Evolutionary conservation across 1,139 yeast species (phyloP), one percentile per base, ranked within the genome.

Genomic region (Arxiozyma heterogenica): DNA sequence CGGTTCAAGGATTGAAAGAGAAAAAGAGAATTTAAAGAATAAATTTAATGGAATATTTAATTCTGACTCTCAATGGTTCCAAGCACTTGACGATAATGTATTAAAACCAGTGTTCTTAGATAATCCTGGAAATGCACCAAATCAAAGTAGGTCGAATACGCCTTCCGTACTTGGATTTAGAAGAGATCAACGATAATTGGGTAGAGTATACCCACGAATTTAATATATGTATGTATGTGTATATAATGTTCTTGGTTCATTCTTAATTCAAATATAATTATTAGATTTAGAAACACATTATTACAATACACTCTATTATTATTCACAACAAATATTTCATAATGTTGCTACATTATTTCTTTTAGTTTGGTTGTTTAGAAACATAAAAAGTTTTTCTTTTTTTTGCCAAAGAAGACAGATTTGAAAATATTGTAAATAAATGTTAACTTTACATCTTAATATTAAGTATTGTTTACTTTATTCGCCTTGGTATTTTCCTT

Each of bases 41-140:
- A 50, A 52, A 23, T 27, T 21, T 11, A 49, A 34, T 39, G 49
- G 73, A 42, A 64, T 78, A 22, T 66, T 79, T 44, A 78, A 80
- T 58, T 82, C 87, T 7, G 94, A 86, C 62, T 86, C 94, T 15
- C 83, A 82, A 64, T 93, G 99, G 97, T 93, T 93, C 70, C 84
- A 89, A 27, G 85, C 83, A 63, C 88, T 93, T 68, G 99, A 93
- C 68, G 96, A 93, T 62, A 87, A 89, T 66, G 94, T 93, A n/a
- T 77, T 93, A 61, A 94, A 93, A 69, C 99, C 99, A 0, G 98
- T 93, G 0, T 77, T 93, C 55, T 77, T 93, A 58, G 98, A 93
- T 64, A 76, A 73, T 49, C 43, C 47, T n/a, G 44, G 30, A 1
- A 38, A 38, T 21, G 18, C 25, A 12, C 30, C 43, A 46, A 21